Base-by-base conservation (phyloP, 2,329 filamentous ascomycete genomes). In the Diaporthe nobilis region DNA sequence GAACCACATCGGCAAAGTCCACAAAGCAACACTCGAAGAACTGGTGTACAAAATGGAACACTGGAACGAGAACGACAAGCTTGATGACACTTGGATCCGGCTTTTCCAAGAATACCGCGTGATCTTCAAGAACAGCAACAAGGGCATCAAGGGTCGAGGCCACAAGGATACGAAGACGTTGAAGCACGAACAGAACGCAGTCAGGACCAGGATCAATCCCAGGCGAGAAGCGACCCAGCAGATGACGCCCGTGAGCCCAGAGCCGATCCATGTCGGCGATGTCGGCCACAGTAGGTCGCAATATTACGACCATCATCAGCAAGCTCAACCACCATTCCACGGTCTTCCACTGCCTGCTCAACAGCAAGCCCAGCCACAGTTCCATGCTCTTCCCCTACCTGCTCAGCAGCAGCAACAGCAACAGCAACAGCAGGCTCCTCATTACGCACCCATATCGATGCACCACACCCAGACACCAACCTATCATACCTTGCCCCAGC, bases 111-210 rank as follows among this genome's bases (percentile, higher is more conserved):
- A 98, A 85, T 97, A 98, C 82, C 90, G 92, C 5, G 89, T 89
- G 0, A 88, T 98, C n/a, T 98, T 98, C 89, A 98, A 98, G 87
- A 97, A 98, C 85, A 96, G 94, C 85, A 98, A 98, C 89, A 98
- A 98, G 84, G 97, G 97, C 1, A 98, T 98, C 87, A 98, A 98
- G 85, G 97, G 97, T 15, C 92, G 97, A 61, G 97, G 97, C 58
- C 65, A 55, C 31, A 97, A 96, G 82, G 94, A 96, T 79, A 89
- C 95, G 74, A 92, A 92, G 75, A 93, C 22, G 22, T 28, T 95
- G 72, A 82, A 82, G 61, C 78, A 79, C 28, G 37, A 77, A 77
- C 57, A 51, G 8, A 63, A 55, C 17, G 34, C 49, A 34, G 58
- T 37, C 58, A 42, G 58, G 25, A 28, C 9, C 37, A 63, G 44